A percentile compares a stretch with the other conserved stretches of the same genome.
Evolutionary conservation across 176 grass and related monocot genomes (phyloP).

Genomic region (Cocos nucifera): DNA sequence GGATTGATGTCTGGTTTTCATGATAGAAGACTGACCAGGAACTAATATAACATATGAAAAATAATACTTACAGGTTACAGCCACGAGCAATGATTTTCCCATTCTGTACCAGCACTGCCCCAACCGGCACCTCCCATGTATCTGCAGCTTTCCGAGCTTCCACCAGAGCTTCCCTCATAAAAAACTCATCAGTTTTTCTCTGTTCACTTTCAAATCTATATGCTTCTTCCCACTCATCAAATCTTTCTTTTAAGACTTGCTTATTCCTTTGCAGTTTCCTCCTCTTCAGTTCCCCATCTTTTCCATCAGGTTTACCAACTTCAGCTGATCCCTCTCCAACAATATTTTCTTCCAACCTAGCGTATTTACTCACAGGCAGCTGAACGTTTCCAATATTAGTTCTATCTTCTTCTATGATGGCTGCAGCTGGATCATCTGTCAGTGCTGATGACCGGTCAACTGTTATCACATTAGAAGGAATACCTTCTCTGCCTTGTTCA

Average conservation of each 20-base stretch:
- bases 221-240: conserved; percentile 91
- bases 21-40: conserved; percentile 2
- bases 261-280: conserved; percentile 66
- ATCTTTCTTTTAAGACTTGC: conserved; percentile 68
- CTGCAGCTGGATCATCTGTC: conserved; percentile 22
- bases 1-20: neutral
- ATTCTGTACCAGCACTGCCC: conserved; percentile 80
- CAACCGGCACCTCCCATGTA: conserved; percentile 93
- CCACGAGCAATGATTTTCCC: conserved; percentile 93
- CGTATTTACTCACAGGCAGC: conserved; percentile 15
- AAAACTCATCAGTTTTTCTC: conserved; percentile 76
- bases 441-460: conserved; percentile 12
- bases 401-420: conserved; percentile 3
- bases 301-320: conserved; percentile 26
- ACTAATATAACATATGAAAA: conserved; percentile 5
- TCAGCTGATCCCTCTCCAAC: conserved; percentile 26
- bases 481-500: conserved; percentile 19
- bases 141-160: conserved; percentile 93
- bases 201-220: conserved; percentile 55
- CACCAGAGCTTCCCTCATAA: conserved; percentile 94
- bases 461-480: conserved; percentile 28
- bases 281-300: conserved; percentile 43
- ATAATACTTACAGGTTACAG: conserved; percentile 74
- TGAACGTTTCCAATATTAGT: conserved; percentile 16
- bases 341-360: conserved; percentile 32